Evolutionary conservation across 1,139 yeast genomes (phyloP).

Genomic region (Blastobotrys illinoisensis): DNA sequence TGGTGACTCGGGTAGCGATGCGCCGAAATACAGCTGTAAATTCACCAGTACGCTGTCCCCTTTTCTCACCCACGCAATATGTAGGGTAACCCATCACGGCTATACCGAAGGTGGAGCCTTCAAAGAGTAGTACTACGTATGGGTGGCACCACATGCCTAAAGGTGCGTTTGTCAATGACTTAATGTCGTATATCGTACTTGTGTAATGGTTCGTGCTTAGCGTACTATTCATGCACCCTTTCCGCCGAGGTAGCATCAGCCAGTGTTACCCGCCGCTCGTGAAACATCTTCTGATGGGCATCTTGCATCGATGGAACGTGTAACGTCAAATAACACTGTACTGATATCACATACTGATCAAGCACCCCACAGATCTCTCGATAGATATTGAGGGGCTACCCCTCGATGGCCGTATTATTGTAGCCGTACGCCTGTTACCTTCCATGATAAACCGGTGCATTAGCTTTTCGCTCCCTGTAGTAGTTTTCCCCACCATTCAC

Average conservation of each 20-base stretch:
- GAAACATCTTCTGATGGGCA: neutral
- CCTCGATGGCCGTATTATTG: neutral
- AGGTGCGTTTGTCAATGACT: neutral
- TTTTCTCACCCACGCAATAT: no score
- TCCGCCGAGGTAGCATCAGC: neutral
- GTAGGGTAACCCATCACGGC: no score
- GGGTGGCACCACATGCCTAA: neutral
- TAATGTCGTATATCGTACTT: neutral
- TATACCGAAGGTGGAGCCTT: no score
- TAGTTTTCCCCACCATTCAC: no score
- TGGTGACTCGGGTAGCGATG: neutral
- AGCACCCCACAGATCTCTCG: neutral
- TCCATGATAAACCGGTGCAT: no score
- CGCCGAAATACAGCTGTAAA: neutral
- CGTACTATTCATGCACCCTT: neutral
- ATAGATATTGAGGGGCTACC: neutral
- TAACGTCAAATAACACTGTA: neutral
- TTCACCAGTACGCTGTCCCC: neutral
- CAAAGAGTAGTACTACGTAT: no score
- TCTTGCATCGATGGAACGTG: neutral
- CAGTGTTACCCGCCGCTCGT: neutral
- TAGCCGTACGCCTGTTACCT: neutral
- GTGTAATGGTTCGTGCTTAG: neutral
- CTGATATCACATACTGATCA: neutral
- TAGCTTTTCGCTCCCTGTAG: no score